Conservation (phyloP, 139 green algal species). For the Tetradesmus obliquus region DNA sequence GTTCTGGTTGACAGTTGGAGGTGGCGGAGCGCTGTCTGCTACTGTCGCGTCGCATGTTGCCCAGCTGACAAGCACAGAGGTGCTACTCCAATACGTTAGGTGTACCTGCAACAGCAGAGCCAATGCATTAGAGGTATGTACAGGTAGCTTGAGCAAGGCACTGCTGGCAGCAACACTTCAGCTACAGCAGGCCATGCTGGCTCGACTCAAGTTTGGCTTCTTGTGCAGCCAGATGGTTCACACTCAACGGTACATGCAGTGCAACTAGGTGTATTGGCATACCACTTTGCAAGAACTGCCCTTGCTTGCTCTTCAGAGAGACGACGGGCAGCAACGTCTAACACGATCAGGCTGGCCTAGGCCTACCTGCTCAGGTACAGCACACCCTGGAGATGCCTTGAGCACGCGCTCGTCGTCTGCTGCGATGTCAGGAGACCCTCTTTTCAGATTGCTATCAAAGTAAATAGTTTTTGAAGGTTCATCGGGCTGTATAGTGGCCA, state of each 20-base stretch:
- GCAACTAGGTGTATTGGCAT: not conserved
- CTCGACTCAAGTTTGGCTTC: not conserved
- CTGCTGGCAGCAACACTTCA: not conserved
- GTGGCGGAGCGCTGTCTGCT: not conserved
- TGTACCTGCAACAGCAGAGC: slow-evolving; percentile 20
- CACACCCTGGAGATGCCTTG: slow-evolving; percentile 15
- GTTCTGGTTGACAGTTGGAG: not conserved
- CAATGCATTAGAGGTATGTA: not conserved
- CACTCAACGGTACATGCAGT: not conserved
- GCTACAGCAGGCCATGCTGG: not conserved
- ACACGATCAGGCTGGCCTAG: too few species aligned
- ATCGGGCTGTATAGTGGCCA: slow-evolving; percentile 19
- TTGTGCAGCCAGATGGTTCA: not conserved
- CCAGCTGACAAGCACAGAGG: slow-evolving; percentile 36
- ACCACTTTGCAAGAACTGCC: not conserved
- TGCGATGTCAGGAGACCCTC: not conserved
- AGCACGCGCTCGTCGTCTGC: not conserved
- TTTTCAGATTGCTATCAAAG: not conserved
- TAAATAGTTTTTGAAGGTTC: not conserved
- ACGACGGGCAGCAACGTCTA: not conserved
- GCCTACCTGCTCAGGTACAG: slow-evolving; percentile 18
- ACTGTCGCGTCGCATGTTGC: slow-evolving; percentile 27
- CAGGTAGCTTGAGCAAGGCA: not conserved
- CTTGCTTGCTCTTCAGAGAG: not conserved
- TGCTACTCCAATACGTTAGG: slow-evolving; percentile 21